Evolutionary conservation across 78 protist species (phyloP), one percentile per base, ranked within the genome.

Genomic region (Protostelium mycophagum): DNA sequence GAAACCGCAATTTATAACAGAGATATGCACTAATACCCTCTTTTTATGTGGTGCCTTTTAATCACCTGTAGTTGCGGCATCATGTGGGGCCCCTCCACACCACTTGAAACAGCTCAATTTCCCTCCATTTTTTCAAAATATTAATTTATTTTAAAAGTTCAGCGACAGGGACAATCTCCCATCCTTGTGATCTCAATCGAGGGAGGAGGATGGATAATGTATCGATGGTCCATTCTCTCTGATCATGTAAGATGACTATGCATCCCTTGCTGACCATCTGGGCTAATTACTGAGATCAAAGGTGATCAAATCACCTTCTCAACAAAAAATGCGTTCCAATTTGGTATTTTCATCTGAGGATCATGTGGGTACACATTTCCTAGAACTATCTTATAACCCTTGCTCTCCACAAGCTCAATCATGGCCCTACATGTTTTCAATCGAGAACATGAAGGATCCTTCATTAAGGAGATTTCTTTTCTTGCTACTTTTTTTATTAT

Each of bases 361-460:
- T 90, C 91, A 83, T 90, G 91, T 63, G 91, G 91, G 63, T 90
- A 90, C 1, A 90, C 91, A 90, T 90, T 90, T 5, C 91, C 91
- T 37, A 90, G 91, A 90, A 87, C 85, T 1, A 83, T 1, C 29
- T 35, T 83, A 28, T 90, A 90, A 28, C 86, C 51, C 85, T 90
- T 36, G 36, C 83, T 36, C 51, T 84, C 83, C 1, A 85, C 83
- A 23, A 83, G 34, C 1, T 90, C 87, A 28, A 90, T 34, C 91
- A 90, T 90, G 1, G 34, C 1, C 36, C 91, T 51, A 16, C 16
- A 25, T 51, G 16, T 5, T 16, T 5, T 51, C 16, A 51, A 16
- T 25, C 16, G 73, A 5, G 31, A 25, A 51, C 16, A 51, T 51
- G 16, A n/a, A n/a, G n/a, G n/a, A n/a, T n/a, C n/a, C n/a, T n/a